Conservation (phyloP, 1,139 yeast genomes). For the Fermentozyma sake region DNA sequence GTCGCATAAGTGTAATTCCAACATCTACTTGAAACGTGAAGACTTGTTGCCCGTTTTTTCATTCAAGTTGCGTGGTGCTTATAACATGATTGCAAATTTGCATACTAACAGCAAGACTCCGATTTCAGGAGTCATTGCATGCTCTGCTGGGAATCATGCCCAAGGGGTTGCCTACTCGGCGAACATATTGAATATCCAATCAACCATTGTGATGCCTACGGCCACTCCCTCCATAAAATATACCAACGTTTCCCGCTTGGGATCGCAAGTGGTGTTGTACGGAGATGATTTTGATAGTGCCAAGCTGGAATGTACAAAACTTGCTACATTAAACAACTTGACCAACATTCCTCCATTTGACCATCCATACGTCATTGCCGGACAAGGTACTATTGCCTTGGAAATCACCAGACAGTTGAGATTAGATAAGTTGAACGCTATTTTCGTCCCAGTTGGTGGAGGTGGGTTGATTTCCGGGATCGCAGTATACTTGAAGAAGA, state of each 20-base stretch:
- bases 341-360: conserved; percentile 95
- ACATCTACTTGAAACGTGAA: conserved; percentile 79
- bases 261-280: conserved; percentile 86
- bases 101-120: conserved; percentile 54
- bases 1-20: conserved; percentile 68
- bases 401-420: conserved; percentile 86
- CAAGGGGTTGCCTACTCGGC: conserved; percentile 98
- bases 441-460: conserved; percentile 93
- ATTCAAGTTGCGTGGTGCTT: conserved; percentile 95
- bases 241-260: conserved; percentile 84
- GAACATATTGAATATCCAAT: conserved; percentile 75
- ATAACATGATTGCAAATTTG: conserved; percentile 90
- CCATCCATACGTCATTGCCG: conserved; percentile 98
- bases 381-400: conserved; percentile 96
- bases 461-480: conserved; percentile 95
- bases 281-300: conserved; percentile 96
- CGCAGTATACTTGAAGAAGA: conserved; percentile 81
- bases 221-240: conserved; percentile 95
- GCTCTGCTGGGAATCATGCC: conserved; percentile 98
- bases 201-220: conserved; percentile 97
- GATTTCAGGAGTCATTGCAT: conserved; percentile 89
- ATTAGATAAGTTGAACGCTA: conserved; percentile 73
- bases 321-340: conserved; percentile 64
- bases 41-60: conserved; percentile 93
- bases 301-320: conserved; percentile 76